Base-by-base conservation (phyloP, 768 basidiomycete species). In the Leccinum rimulosum region DNA sequence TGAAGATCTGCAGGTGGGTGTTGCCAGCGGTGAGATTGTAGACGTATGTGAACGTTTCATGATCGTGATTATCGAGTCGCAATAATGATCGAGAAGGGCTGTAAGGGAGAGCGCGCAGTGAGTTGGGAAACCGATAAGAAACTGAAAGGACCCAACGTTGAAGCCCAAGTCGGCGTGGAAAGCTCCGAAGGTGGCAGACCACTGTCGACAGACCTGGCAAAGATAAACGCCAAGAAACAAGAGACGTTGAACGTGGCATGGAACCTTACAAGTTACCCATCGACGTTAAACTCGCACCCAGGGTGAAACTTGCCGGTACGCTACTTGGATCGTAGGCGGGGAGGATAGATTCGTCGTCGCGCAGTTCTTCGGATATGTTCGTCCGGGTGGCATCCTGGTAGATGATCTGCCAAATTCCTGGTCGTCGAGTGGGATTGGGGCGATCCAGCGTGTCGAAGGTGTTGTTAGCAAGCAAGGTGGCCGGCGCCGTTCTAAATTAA, bases 1-100 rank as follows among this genome's bases (percentile, higher is more conserved):
- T 79, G 51, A 78, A 61, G 60, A 86, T 79, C 49, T 81, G 76
- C 36, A 83, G 55, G 4, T 80, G 80, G 1, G 80, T 78, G 19
- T 69, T 67, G 22, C 73, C 78, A 28, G 76, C 79, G 3, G 73
- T 60, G 52, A 87, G 68, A 55, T 76, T 75, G 63, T 86, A 85
- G 2, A 79, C 79, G 64, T 86, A 87, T 17, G 52, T 60, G 10
- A 62, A 48, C 4, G 58, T 22, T 14, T 74, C 66, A 8, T 59
- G 52, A 7, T 74, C 66, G 6, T 59, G 54, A 7, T 48, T 35
- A 25, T 73, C 72, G 63, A 67, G 66, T 38, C 61, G 63, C 10
- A 68, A 58, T 50, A 73, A 71, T 1, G 67, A 69, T 7, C 17
- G 56, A 19, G 64, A 48, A 5, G 28, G 57, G 35, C 71, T 74